Percentiles rank a stretch among this genome's conserved stretches.
Evolutionary conservation across 2,329 filamentous ascomycete genomes (phyloP).

Genomic region (Cercospora berteroae): DNA sequence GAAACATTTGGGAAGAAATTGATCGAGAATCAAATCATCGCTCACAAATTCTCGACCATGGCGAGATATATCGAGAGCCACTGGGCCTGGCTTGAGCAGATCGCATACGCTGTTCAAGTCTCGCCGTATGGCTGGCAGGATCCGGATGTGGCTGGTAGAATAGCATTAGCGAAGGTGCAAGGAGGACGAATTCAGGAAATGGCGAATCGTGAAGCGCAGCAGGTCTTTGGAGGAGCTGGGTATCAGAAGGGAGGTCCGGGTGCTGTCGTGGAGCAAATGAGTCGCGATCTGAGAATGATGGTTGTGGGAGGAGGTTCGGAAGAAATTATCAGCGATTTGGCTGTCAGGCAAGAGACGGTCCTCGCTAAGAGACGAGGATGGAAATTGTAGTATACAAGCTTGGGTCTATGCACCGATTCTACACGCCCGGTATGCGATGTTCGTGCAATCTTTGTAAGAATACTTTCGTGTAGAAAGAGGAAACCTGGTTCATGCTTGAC

Average conservation of each 20-base stretch:
- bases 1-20: constrained; percentile 39
- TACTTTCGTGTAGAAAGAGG: not conserved
- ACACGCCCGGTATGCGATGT: not conserved
- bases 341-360: constrained; percentile 38
- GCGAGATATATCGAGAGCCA: constrained; percentile 36
- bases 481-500: not conserved
- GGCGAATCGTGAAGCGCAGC: constrained; percentile 55
- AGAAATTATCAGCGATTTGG: constrained; percentile 38
- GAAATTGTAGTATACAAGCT: constrained; percentile 40
- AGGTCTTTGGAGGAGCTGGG: constrained; percentile 54
- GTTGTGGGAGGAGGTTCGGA: constrained; percentile 39
- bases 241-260: constrained; percentile 55
- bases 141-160: constrained; percentile 51
- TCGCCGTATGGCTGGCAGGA: constrained; percentile 33
- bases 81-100: constrained; percentile 35
- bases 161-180: constrained; percentile 54
- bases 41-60: constrained; percentile 35
- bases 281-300: constrained; percentile 52
- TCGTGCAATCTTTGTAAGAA: not conserved
- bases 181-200: constrained; percentile 54
- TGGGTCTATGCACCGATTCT: not conserved
- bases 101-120: constrained; percentile 36
- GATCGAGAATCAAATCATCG: constrained; percentile 38
- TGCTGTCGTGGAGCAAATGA: constrained; percentile 54
- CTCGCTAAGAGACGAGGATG: constrained; percentile 43